Evolutionary conservation across 1,139 yeast genomes (phyloP).

Genomic region (Insectozyma bohioensis): DNA sequence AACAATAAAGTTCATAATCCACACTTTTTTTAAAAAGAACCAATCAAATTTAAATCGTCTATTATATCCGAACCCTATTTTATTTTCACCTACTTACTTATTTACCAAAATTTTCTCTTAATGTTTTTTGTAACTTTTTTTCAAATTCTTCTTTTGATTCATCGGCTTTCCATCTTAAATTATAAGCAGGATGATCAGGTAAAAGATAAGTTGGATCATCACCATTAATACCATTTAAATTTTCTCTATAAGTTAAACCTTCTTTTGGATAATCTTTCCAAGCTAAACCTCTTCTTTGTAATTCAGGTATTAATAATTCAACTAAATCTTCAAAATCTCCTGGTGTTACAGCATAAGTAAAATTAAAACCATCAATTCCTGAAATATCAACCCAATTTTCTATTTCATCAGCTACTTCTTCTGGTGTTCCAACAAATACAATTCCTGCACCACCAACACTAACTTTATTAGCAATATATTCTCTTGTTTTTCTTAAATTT

Average conservation of each 20-base stretch:
- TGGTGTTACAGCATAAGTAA: constrained; percentile 26
- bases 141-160: constrained; percentile 37
- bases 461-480: constrained; percentile 22
- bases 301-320: constrained; percentile 24
- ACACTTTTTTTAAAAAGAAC: too few relatives aligned
- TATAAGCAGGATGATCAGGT: constrained; percentile 36
- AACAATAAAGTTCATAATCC: too few relatives aligned
- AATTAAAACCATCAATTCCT: constrained; percentile 28
- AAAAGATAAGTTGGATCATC: constrained; percentile 17
- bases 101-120: constrained; percentile 12
- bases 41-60: too few relatives aligned
- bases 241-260: constrained; percentile 23
- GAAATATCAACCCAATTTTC: constrained; percentile 29
- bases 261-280: constrained; percentile 29
- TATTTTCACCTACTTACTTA: too few relatives aligned
- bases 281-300: constrained; percentile 24
- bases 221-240: constrained; percentile 22
- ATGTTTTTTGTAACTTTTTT: constrained; percentile 18
- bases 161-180: constrained; percentile 37
- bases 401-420: constrained; percentile 27
- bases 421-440: constrained; percentile 22
- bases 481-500: constrained; percentile 24
- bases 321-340: constrained; percentile 27
- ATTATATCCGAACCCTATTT: too few relatives aligned
- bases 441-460: constrained; percentile 26